Base-by-base conservation (phyloP, 75 land plant genomes). In the Pinus taeda region DNA sequence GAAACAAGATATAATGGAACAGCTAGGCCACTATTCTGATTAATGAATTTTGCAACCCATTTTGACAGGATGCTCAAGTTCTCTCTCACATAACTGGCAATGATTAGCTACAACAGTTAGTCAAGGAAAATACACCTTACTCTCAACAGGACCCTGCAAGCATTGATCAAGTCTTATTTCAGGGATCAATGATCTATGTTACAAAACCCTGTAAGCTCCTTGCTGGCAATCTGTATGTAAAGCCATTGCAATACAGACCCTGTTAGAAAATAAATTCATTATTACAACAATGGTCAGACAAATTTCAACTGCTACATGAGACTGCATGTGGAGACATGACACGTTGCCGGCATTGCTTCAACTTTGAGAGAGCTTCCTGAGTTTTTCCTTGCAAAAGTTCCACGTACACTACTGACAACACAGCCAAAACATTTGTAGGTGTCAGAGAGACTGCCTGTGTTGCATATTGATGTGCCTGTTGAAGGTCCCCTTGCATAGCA, bases 401-500 rank as follows among this genome's bases (percentile, higher is more conserved):
- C 71, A 95, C 87, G 74, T 95, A 95, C 62, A 90, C 90, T 53
- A 88, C 88, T 8, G 92, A 87, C 67, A 95, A 71, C 61, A 87
- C 79, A 29, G 93, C 94, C 74, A 83, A 57, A 8, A 87, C 71
- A 78, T 83, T 86, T 26, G 85, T 73, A 4, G 99, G 98, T 15
- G 82, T 55, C 11, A 82, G 39, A 15, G 92, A 81, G 14, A 91
- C 58, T 37, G 94, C 91, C 70, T 87, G 83, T 55, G 60, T 74
- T 59, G 88, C 92, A 77, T 85, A 90, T 56, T 77, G 87, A 49
- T 84, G 76, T 6, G 99, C 99, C 79, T 88, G 90, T 76, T 90
- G 88, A 21, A 90, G 61, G 66, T 97, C 85, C 21, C 94, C 93
- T 81, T 92, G 89, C 85, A 91, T 81, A 3, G 89, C 98, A 59